Evolutionary conservation across 225 moss, liverwort and hornwort genomes (phyloP).

Genomic region (Pseudisothecium myosuroides): DNA sequence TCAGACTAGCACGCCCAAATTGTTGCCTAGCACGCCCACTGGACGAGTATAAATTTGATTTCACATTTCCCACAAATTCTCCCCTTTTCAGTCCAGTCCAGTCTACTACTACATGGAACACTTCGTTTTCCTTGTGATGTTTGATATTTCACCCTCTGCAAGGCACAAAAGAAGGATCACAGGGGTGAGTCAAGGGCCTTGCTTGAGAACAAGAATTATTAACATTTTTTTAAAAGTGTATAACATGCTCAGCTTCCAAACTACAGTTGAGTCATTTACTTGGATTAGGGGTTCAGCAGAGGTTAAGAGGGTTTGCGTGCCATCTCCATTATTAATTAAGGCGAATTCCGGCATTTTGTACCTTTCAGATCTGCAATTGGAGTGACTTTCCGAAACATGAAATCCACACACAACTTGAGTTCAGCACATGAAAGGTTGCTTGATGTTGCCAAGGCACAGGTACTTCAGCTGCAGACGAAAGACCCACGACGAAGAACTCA

Average conservation of each 20-base stretch:
- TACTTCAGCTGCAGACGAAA: constrained; percentile 44
- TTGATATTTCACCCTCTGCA: not conserved
- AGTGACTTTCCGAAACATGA: not conserved
- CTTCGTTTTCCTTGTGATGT: not conserved
- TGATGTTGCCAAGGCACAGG: constrained; percentile 65
- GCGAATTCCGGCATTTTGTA: not conserved
- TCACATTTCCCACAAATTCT: not conserved
- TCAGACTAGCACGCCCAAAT: too few species aligned
- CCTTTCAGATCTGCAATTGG: not conserved
- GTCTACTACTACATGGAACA: not conserved
- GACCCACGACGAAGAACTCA: not conserved
- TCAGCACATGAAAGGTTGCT: constrained; percentile 44
- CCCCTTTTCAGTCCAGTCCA: not conserved
- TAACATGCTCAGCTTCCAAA: not conserved
- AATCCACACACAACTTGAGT: not conserved
- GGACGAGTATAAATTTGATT: not conserved
- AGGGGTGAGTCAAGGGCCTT: not conserved
- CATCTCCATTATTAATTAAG: not conserved
- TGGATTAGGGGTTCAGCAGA: not conserved
- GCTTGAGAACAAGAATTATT: not conserved
- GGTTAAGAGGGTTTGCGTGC: not conserved
- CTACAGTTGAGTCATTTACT: not conserved
- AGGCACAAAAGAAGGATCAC: not conserved
- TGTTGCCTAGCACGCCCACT: not conserved
- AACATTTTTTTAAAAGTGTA: not conserved